A percentile compares a stretch with the other conserved stretches of the same genome.
These are phyloP conservation scores for Quillaja saponaria DNA, from an alignment of 306 rosid species.

Conservation along the genomic window DNA sequence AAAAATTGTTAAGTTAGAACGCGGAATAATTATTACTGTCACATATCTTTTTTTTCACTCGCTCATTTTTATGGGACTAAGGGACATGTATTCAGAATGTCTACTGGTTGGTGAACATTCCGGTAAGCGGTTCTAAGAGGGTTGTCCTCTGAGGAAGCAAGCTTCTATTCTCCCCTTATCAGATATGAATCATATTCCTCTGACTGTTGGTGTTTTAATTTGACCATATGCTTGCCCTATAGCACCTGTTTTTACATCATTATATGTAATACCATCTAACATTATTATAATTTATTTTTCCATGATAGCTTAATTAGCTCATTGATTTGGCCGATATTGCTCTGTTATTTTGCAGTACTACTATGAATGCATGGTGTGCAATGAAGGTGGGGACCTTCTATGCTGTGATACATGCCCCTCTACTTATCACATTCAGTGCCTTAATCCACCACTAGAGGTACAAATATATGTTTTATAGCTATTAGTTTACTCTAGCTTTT, in stretches of 20 bases:
- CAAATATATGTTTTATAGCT: not conserved
- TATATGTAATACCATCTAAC: not conserved
- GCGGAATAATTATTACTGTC: not conserved
- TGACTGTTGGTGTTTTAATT: not conserved
- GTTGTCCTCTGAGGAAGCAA: not conserved
- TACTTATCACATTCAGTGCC: constrained; percentile 15
- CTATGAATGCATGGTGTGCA: constrained; percentile 20
- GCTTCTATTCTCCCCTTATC: not conserved
- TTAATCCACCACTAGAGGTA: constrained; percentile 23
- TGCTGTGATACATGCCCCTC: constrained; percentile 19
- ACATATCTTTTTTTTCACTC: not conserved
- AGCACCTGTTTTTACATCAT: not conserved
- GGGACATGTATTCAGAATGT: not conserved
- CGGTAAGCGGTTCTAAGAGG: not conserved
- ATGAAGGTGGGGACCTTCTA: constrained; percentile 12
- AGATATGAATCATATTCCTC: not conserved
- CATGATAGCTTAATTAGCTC: not conserved
- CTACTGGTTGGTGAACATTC: not conserved
- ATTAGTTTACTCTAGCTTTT: not conserved
- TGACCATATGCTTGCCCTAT: not conserved
- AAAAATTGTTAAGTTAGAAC: not conserved
- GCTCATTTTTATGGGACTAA: not conserved
- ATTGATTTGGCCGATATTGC: not conserved
- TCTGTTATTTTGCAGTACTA: not conserved
- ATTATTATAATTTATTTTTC: not conserved